Base-by-base conservation (phyloP, 208 protist genomes). In the Trypanosoma cruzi region DNA sequence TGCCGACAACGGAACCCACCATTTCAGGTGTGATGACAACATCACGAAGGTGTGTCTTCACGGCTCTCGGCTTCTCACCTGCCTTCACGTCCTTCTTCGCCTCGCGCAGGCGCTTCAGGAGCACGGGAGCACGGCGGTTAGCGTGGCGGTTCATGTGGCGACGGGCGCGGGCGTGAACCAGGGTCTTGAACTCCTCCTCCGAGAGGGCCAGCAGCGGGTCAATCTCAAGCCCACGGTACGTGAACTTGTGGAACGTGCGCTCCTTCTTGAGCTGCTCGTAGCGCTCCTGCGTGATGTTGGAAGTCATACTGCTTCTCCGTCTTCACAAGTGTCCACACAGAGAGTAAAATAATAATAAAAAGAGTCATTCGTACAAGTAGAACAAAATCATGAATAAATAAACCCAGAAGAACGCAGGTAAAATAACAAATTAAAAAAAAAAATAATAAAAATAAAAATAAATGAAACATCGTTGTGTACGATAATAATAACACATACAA, bases 21-120 rank as follows among this genome's bases (percentile, higher is more conserved):
- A 99, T 99, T 86, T 99, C 98, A 64, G 99, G 99, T 50, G 99
- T 93, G 77, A 99, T 98, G 76, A 99, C 95, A 84, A 99, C 99
- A 84, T 99, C 93, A 77, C 99, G 91, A 53, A 99, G 96, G 90
- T 99, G 99, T 50, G 99, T 99, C 88, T 99, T 99, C 63, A 99
- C 92, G 22, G 88, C 71, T 52, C 94, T 89, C 46, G 99, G 98
- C 91, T 99, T 99, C 90, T 99, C 98, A 72, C 96, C 95, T 65
- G 89, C 82, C 78, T 87, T 92, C 72, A 95, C 84, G 63, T 96
- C 79, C 82, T 98, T 98, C 91, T 99, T 98, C 61, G 98, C 96
- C 85, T 99, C 98, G 71, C 96, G 88, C 46, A 99, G 93, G 80
- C 98, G 98, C 86, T 99, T 99, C 62, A 99, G 88, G 62, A 99